Evolutionary conservation across 768 basidiomycete species (phyloP).

Genomic region (Amanita brunnescens): DNA sequence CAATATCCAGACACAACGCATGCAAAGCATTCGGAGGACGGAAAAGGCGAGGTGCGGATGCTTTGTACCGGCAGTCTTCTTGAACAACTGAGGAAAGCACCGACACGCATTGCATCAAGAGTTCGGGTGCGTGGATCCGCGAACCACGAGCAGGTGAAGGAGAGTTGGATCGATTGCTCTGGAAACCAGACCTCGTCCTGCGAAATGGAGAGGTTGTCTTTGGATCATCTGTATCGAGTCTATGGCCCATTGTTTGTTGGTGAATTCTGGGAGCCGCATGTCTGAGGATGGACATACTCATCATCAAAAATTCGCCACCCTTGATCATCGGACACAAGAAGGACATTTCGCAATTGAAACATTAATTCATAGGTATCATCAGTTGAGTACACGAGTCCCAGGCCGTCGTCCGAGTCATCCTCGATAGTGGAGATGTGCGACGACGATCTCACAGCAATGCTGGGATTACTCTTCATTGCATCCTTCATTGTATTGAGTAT

Average conservation of each 20-base stretch:
- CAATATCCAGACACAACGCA: constrained; percentile 60
- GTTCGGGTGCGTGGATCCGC: constrained; percentile 34
- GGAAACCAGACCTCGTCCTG: constrained; percentile 34
- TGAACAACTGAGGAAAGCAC: constrained; percentile 54
- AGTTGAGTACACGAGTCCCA: constrained; percentile 43
- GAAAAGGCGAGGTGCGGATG: constrained; percentile 47
- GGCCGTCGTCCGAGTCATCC: constrained; percentile 45
- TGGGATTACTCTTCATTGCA: constrained; percentile 23
- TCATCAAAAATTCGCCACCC: constrained; percentile 61
- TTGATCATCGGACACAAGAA: constrained; percentile 44
- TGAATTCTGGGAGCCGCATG: neutral
- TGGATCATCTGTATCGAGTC: neutral
- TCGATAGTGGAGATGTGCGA: constrained; percentile 14
- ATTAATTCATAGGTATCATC: constrained; percentile 58
- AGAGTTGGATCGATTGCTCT: constrained; percentile 43
- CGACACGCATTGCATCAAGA: constrained; percentile 51
- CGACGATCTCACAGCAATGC: constrained; percentile 15
- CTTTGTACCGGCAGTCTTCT: constrained; percentile 66
- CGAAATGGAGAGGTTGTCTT: constrained; percentile 23
- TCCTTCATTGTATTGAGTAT: constrained; percentile 38
- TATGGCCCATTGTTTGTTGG: neutral
- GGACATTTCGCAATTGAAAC: constrained; percentile 50
- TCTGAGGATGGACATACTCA: constrained; percentile 21
- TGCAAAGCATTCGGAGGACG: constrained; percentile 76
- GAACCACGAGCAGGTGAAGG: constrained; percentile 30